These are phyloP conservation scores for Tubosaeta sp. DNA, from an alignment of 768 basidiomycete genomes.

Conservation along the genomic window DNA sequence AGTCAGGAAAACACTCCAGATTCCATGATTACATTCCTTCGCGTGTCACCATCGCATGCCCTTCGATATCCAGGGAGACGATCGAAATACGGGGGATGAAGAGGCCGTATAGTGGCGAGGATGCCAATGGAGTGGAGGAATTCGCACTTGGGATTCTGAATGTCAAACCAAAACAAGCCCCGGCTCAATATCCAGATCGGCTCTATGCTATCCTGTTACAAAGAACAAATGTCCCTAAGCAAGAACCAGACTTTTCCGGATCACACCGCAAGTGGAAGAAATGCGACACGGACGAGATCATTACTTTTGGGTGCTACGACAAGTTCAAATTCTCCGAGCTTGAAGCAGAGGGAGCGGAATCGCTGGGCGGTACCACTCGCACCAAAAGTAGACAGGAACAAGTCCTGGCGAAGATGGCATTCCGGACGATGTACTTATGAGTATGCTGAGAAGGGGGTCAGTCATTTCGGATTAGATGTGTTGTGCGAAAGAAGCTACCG, in stretches of 20 bases:
- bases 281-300: neutral
- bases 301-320: neutral
- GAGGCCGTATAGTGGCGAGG: neutral
- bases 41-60: neutral
- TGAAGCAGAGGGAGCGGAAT: neutral
- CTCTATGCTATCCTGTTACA: neutral
- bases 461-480: no score
- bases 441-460: no score
- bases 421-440: neutral
- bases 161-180: neutral
- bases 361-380: neutral
- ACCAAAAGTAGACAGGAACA: neutral
- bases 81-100: neutral
- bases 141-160: neutral
- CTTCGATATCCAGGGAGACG: neutral
- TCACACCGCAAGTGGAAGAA: neutral
- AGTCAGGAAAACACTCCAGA: neutral
- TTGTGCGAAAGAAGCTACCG: no score
- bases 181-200: neutral
- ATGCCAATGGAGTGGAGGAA: neutral
- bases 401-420: neutral
- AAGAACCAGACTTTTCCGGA: neutral
- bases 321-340: neutral
- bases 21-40: neutral
- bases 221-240: neutral